Evolutionary conservation across 805 yeast species (phyloP).

Genomic region (Nakazawaea wyomingensis): DNA sequence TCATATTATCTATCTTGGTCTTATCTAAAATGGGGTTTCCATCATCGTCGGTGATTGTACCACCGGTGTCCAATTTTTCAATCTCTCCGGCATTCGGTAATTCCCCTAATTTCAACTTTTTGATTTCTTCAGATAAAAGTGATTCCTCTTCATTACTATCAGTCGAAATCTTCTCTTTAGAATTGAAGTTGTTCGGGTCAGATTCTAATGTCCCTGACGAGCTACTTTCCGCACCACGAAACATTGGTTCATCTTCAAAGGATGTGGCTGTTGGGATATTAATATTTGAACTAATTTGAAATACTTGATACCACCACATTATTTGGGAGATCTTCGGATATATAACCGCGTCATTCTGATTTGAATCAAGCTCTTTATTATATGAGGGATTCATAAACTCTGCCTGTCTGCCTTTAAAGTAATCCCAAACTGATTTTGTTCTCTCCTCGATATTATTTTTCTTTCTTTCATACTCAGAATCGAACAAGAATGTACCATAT

Average conservation of each 20-base stretch:
- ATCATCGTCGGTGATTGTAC: background rate
- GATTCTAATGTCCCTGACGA: background rate
- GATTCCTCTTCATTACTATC: constrained; percentile 6
- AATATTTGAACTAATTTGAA: constrained; percentile 49
- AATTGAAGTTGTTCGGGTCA: too few relatives aligned
- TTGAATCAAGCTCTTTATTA: constrained; percentile 18
- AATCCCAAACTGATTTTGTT: constrained; percentile 90
- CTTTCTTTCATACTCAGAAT: constrained; percentile 62
- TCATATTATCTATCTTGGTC: constrained; percentile 10
- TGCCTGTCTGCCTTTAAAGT: constrained; percentile 66
- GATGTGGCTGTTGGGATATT: constrained; percentile 48
- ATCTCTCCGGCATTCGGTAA: constrained; percentile 1
- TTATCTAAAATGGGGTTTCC: constrained; percentile 1
- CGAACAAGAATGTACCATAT: constrained; percentile 83
- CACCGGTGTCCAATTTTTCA: background rate
- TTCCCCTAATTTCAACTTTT: constrained; percentile 3
- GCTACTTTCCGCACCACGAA: background rate
- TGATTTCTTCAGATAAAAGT: constrained; percentile 5
- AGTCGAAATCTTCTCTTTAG: too few relatives aligned
- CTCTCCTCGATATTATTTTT: constrained; percentile 34
- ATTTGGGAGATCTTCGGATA: constrained; percentile 58
- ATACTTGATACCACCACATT: constrained; percentile 88
- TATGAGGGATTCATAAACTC: constrained; percentile 63
- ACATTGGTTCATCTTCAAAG: constrained; percentile 12
- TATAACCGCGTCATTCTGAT: constrained; percentile 36